These are phyloP conservation scores for Saitozyma podzolica DNA, from an alignment of 768 basidiomycete species.

Conservation along the genomic window DNA sequence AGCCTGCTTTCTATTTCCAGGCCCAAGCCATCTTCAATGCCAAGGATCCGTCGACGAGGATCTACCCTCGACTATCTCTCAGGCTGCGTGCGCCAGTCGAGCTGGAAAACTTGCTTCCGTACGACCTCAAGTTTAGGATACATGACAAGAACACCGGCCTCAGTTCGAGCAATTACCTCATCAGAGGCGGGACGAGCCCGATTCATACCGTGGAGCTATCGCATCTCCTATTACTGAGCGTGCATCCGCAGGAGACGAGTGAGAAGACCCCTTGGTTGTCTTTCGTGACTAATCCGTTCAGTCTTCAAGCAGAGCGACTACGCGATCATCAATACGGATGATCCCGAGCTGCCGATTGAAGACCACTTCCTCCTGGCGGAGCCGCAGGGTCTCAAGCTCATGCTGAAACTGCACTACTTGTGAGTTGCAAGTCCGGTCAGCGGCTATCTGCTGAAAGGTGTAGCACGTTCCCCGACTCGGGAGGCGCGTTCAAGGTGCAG, in stretches of 20 bases:
- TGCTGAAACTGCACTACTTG: conserved; percentile 86
- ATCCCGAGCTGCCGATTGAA: conserved; percentile 85
- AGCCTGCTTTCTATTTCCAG: conserved; percentile 92
- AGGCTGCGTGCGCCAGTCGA: conserved; percentile 90
- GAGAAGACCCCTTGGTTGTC: conserved; percentile 31
- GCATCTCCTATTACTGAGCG: conserved; percentile 84
- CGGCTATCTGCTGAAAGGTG: conserved; percentile 54
- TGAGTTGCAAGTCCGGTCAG: conserved; percentile 56
- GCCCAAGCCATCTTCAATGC: conserved; percentile 79
- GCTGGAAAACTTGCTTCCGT: conserved; percentile 91
- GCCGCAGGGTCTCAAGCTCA: conserved; percentile 69
- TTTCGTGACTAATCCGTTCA: conserved; percentile 48
- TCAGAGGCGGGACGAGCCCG: conserved; percentile 91
- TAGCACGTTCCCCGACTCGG: conserved; percentile 71
- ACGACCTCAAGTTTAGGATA: conserved; percentile 91
- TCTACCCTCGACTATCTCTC: conserved; percentile 77
- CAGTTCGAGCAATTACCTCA: conserved; percentile 90
- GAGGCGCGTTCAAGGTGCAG: conserved; percentile 94
- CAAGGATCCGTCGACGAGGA: conserved; percentile 63
- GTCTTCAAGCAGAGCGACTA: conserved; percentile 94
- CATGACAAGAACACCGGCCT: conserved; percentile 93
- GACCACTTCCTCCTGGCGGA: conserved; percentile 71
- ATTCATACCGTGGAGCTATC: conserved; percentile 90
- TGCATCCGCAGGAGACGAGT: conserved; percentile 88
- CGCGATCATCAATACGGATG: conserved; percentile 93